Conservation (phyloP, 2,329 filamentous ascomycete genomes). For the Cytospora piceicola region DNA sequence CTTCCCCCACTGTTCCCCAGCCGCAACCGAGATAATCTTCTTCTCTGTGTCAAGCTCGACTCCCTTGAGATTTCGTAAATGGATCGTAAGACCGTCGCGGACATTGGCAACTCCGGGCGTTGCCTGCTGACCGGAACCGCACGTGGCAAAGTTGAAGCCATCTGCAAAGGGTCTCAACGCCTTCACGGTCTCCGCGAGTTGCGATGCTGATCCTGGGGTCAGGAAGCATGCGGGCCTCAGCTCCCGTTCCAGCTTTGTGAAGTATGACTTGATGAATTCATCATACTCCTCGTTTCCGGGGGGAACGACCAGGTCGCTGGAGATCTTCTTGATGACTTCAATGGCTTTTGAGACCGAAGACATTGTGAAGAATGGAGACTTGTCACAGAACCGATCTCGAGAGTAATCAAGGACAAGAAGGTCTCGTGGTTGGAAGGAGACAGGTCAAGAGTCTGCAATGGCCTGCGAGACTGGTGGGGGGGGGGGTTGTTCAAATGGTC, state of each 20-base stretch:
- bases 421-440: too few relatives aligned
- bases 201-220: neutral
- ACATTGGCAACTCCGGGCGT: constrained; percentile 27
- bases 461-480: too few relatives aligned
- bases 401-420: too few relatives aligned
- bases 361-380: constrained; percentile 2
- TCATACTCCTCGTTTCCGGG: constrained; percentile 5
- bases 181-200: constrained; percentile 17
- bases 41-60: constrained; percentile 21
- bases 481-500: too few relatives aligned
- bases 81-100: constrained; percentile 25
- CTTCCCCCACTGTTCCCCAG: neutral
- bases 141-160: constrained; percentile 25
- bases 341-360: constrained; percentile 2
- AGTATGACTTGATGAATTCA: neutral
- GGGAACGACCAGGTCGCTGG: neutral
- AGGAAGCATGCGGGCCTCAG: constrained; percentile 2
- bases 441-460: too few relatives aligned
- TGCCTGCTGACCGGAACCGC: constrained; percentile 29
- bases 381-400: too few relatives aligned
- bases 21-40: constrained; percentile 15
- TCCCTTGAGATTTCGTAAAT: constrained; percentile 21
- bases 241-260: neutral
- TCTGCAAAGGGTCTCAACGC: constrained; percentile 9
- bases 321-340: constrained; percentile 5